Evolutionary conservation across 495 filamentous ascomycete species (phyloP).

Genomic region (Clohesyomyces aquaticus): DNA sequence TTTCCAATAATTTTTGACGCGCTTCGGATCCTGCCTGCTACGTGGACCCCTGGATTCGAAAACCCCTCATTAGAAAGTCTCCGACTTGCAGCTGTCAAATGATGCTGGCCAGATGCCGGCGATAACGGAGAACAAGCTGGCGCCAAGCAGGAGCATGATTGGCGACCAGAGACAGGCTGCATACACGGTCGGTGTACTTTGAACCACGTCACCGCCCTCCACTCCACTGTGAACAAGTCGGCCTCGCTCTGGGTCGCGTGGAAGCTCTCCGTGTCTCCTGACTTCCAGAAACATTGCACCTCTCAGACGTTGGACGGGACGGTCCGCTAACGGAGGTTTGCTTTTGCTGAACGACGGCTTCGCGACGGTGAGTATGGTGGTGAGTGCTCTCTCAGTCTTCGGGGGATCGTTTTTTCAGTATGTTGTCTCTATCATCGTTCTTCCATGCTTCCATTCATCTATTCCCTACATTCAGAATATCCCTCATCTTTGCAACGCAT

Average conservation of each 20-base stretch:
- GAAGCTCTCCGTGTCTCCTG: slow-evolving; percentile 13
- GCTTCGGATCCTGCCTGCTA: slow-evolving; percentile 18
- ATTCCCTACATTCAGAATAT: not conserved
- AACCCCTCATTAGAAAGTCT: slow-evolving; percentile 6
- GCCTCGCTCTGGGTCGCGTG: slow-evolving; percentile 25
- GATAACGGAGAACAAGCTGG: not conserved
- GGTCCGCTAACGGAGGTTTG: slow-evolving; percentile 24
- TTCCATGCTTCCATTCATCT: not conserved
- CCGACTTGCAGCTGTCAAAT: slow-evolving; percentile 16
- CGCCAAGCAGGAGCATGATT: slow-evolving; percentile 21
- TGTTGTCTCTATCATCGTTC: slow-evolving; percentile 2
- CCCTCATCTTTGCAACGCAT: not conserved
- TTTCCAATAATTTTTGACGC: slow-evolving; percentile 21
- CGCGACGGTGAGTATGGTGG: not conserved
- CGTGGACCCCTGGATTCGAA: slow-evolving; percentile 13
- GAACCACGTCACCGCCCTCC: slow-evolving; percentile 34
- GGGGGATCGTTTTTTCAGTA: too few relatives aligned
- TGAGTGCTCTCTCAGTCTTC: not conserved
- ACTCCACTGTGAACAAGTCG: slow-evolving; percentile 22
- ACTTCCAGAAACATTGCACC: not conserved
- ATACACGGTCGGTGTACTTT: slow-evolving; percentile 26
- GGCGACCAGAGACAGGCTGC: slow-evolving; percentile 15
- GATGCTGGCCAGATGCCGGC: not conserved
- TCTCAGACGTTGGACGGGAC: slow-evolving; percentile 16
- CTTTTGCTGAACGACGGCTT: not conserved